These are phyloP conservation scores for Graphilbum fragrans DNA, from an alignment of 2,329 filamentous ascomycete genomes.

Conservation along the genomic window DNA sequence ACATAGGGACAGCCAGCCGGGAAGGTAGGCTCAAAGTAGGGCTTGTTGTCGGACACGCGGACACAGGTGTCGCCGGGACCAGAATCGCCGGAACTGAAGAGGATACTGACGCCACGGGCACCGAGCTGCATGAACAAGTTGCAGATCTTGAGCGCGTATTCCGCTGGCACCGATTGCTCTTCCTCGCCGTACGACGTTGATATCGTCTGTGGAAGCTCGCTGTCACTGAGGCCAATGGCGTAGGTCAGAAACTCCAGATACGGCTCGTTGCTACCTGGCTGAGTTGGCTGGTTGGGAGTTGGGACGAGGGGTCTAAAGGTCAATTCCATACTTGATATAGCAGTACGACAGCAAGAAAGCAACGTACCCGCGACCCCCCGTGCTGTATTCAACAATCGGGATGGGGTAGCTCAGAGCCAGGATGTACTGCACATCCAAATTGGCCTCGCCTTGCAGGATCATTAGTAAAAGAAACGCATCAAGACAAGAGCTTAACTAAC, in stretches of 20 bases:
- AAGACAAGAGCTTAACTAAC: conserved; percentile 10
- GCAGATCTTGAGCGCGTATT: conserved; percentile 51
- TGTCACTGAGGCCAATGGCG: conserved; percentile 36
- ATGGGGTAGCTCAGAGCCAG: conserved; percentile 41
- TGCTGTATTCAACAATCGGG: conserved; percentile 45
- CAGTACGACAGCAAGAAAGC: too few relatives aligned
- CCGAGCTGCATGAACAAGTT: conserved; percentile 52
- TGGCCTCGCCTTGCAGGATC: conserved; percentile 37
- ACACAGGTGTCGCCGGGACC: conserved; percentile 51
- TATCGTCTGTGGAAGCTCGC: conserved; percentile 46
- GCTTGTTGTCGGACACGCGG: conserved; percentile 34
- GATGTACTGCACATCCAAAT: conserved; percentile 52
- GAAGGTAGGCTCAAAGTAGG: conserved; percentile 27
- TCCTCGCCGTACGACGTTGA: conserved; percentile 56
- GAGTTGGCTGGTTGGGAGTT: conserved; percentile 32
- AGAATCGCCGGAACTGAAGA: conserved; percentile 47
- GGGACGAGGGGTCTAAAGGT: conserved; percentile 41
- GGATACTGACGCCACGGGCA: conserved; percentile 53
- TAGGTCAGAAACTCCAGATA: conserved; percentile 52
- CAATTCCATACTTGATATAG: conserved; percentile 17
- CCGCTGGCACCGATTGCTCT: conserved; percentile 49
- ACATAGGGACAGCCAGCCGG: conserved; percentile 24
- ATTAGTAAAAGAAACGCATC: conserved; percentile 1
- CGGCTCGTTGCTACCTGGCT: conserved; percentile 50
- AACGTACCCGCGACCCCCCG: conserved; percentile 34